Evolutionary conservation across 1,284 basidiomycete genomes (phyloP).

Genomic region (Ceratobasidium theobromae): DNA sequence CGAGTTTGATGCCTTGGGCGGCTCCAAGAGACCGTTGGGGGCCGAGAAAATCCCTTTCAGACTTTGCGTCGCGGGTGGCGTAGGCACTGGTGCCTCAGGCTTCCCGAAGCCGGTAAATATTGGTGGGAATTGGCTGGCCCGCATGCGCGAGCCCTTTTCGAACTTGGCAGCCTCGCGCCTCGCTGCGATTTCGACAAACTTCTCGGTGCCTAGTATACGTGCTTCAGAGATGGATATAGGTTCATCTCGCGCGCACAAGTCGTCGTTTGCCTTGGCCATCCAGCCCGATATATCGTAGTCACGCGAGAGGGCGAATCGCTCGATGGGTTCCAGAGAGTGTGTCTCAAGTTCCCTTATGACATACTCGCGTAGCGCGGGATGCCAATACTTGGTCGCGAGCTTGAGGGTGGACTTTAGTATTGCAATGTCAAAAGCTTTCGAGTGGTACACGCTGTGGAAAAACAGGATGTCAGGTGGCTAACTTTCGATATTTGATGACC

Average conservation of each 20-base stretch:
- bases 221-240: background rate
- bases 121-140: too few relatives aligned
- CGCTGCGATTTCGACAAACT: constrained; percentile 8
- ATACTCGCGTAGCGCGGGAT: background rate
- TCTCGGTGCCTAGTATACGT: background rate
- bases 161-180: constrained; percentile 16
- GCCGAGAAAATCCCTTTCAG: too few relatives aligned
- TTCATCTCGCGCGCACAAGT: background rate
- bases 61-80: too few relatives aligned
- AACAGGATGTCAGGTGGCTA: too few relatives aligned
- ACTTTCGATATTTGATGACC: too few relatives aligned
- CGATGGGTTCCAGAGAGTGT: background rate
- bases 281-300: background rate
- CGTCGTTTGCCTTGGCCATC: background rate
- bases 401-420: constrained; percentile 6
- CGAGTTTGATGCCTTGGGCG: too few relatives aligned
- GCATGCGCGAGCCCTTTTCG: constrained; percentile 1
- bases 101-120: too few relatives aligned
- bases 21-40: too few relatives aligned
- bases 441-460: background rate
- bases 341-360: background rate
- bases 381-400: background rate
- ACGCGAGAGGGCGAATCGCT: background rate
- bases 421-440: background rate
- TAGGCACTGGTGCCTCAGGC: too few relatives aligned